A percentile compares a stretch with the other conserved stretches of the same genome.
phyloP scores from a whole-genome alignment of 495 filamentous ascomycete species.

The Neurospora intermedia region DNA sequence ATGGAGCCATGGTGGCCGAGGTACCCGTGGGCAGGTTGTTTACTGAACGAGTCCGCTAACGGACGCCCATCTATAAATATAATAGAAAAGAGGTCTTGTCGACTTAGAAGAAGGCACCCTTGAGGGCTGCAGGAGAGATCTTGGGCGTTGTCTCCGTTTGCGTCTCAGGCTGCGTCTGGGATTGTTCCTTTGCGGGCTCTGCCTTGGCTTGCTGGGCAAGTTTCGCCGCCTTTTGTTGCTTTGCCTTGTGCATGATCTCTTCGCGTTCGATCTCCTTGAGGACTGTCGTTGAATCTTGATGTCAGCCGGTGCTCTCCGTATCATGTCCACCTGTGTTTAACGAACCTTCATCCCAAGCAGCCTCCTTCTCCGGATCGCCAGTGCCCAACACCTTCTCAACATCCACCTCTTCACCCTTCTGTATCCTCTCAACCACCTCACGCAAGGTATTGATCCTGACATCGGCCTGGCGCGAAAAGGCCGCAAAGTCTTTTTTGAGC shows the following conservation, averaged over 20 bases:
- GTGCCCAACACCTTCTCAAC: constrained; percentile 75
- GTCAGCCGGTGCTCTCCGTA: constrained; percentile 5
- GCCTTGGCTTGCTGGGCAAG: not conserved
- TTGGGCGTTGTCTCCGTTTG: constrained; percentile 10
- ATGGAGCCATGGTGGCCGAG: not conserved
- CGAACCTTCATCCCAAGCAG: constrained; percentile 80
- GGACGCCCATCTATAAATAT: not conserved
- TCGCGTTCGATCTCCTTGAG: constrained; percentile 73
- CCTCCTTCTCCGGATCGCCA: constrained; percentile 62
- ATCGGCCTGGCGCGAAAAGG: constrained; percentile 64
- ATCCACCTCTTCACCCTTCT: constrained; percentile 82
- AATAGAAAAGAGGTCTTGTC: not conserved
- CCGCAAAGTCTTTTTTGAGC: constrained; percentile 60
- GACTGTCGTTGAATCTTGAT: constrained; percentile 34
- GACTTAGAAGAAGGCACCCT: constrained; percentile 31
- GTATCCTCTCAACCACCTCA: constrained; percentile 73
- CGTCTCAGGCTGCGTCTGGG: constrained; percentile 2
- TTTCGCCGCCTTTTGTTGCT: constrained; percentile 8
- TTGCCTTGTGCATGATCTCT: constrained; percentile 44
- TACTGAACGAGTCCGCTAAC: not conserved
- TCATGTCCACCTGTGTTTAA: not conserved
- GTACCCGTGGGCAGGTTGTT: not conserved
- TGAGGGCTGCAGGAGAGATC: not conserved
- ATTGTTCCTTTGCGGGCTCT: not conserved
- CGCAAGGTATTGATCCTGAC: constrained; percentile 64